Conservation (phyloP, 345 rosid species). For the Fremontodendron californicum region DNA sequence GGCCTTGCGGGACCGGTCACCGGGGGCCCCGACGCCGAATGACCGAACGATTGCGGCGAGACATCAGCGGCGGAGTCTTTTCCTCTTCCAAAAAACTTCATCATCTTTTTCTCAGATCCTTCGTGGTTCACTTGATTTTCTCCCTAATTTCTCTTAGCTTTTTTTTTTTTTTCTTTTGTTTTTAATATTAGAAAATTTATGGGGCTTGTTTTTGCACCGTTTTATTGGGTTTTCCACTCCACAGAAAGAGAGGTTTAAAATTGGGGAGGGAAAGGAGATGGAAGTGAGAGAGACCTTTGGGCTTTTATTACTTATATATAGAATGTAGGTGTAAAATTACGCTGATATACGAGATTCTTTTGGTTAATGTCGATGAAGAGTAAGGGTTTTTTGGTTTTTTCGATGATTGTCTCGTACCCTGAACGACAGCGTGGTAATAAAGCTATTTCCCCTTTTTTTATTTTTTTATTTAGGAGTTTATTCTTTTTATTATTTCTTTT, state of each 20-base stretch:
- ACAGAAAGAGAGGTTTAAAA: slow-evolving; percentile 19
- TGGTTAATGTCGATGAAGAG: not conserved
- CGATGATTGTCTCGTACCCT: too few species aligned
- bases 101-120: slow-evolving; percentile 28
- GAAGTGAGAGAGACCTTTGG: not conserved
- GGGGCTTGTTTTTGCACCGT: not conserved
- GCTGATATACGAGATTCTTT: not conserved
- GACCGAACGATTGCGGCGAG: slow-evolving; percentile 31
- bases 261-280: slow-evolving; percentile 31
- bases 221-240: not conserved
- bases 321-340: not conserved
- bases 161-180: not conserved
- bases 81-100: slow-evolving; percentile 39
- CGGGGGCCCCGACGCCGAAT: slow-evolving; percentile 35
- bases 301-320: not conserved
- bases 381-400: not conserved
- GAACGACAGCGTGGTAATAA: slow-evolving; percentile 11
- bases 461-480: not conserved
- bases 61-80: slow-evolving; percentile 32
- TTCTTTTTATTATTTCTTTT: not conserved
- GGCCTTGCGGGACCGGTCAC: slow-evolving; percentile 96
- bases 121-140: not conserved
- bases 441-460: slow-evolving; percentile 1
- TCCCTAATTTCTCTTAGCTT: not conserved
- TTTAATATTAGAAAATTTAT: not conserved